Evolutionary conservation across 345 rosid genomes (phyloP), one percentile per base, ranked within the genome.

Genomic region (Balakata baccata): DNA sequence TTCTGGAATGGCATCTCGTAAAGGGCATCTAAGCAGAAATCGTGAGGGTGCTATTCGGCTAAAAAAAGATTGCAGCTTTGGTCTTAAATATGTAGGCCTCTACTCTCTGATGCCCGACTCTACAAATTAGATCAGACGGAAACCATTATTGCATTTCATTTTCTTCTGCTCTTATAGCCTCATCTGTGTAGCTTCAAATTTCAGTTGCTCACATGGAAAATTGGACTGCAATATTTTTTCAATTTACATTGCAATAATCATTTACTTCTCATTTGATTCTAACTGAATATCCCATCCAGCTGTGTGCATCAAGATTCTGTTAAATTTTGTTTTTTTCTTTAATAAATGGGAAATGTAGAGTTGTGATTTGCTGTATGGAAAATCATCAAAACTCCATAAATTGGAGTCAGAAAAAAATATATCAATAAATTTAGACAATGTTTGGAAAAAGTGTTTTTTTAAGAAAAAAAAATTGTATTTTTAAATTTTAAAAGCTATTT

Each of bases 51-150:
- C 47, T 43, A 43, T 43, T 43, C 10, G 6, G 47, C 47, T 43
- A 5, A 43, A 43, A 43, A 43, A 43, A 43, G 47, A 3, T 10
- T 43, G 47, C 47, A 43, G 10, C 10, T 7, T 43, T 43, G n/a
- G 57, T 52, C 4, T 14, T 52, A 52, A 52, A 0, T 14, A 14
- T 14, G 47, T 17, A 16, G n/a, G 57, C 5, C 57, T 52, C 4
- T 4, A 4, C 18, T n/a, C 34, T 3, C 11, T 20, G 29, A 20
- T 57, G 6, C 22, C 66, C 37, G 23, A 16, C 22, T 18, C 46
- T 18, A 63, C 16, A 29, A 16, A 38, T 63, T 63, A 63, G 66
- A 63, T 23, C 12, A 16, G 66, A 63, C 66, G 66, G 23, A 38
- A 39, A 23, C 47, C 18, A 39, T 63, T 7, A 63, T 2, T 7